phyloP scores from a whole-genome alignment of 495 filamentous ascomycete genomes.

The Aspergillus indologenus region DNA sequence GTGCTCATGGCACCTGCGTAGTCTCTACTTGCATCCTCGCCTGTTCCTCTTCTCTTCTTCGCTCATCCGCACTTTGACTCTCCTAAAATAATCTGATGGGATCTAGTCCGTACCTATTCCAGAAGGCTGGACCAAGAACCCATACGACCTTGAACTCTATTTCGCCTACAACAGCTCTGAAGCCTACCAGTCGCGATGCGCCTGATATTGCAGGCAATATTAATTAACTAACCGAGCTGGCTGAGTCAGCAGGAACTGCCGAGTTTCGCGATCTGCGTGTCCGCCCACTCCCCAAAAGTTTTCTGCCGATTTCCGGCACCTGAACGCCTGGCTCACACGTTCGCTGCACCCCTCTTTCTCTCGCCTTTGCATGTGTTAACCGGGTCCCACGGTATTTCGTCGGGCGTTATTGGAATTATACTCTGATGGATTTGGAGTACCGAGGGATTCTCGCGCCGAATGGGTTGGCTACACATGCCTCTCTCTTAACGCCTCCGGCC shows the following conservation, averaged over 20 bases:
- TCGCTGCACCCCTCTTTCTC: slow-evolving; percentile 17
- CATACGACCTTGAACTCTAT: no score
- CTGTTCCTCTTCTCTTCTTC: no score
- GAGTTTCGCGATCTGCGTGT: slow-evolving; percentile 27
- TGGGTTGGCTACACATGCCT: slow-evolving; percentile 29
- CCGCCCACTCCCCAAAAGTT: neutral
- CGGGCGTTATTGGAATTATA: slow-evolving; percentile 32
- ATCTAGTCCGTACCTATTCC: no score
- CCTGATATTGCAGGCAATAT: no score
- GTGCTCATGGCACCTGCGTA: no score
- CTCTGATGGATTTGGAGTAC: slow-evolving; percentile 42
- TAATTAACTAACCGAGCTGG: no score
- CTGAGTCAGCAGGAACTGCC: slow-evolving; percentile 31
- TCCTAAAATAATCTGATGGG: no score
- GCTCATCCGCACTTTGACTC: no score
- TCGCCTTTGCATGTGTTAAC: slow-evolving; percentile 21
- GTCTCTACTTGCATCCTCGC: no score
- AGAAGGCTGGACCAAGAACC: no score
- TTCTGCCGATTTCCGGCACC: slow-evolving; percentile 51
- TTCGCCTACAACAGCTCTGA: no score
- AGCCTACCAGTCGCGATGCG: no score
- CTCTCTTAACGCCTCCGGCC: slow-evolving; percentile 29
- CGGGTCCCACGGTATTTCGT: slow-evolving; percentile 29
- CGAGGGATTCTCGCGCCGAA: slow-evolving; percentile 39
- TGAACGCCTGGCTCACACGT: slow-evolving; percentile 11